These are phyloP conservation scores for Thalassiosira livingstoniorum DNA, from an alignment of 352 stramenopile genomes.

Conservation along the genomic window DNA sequence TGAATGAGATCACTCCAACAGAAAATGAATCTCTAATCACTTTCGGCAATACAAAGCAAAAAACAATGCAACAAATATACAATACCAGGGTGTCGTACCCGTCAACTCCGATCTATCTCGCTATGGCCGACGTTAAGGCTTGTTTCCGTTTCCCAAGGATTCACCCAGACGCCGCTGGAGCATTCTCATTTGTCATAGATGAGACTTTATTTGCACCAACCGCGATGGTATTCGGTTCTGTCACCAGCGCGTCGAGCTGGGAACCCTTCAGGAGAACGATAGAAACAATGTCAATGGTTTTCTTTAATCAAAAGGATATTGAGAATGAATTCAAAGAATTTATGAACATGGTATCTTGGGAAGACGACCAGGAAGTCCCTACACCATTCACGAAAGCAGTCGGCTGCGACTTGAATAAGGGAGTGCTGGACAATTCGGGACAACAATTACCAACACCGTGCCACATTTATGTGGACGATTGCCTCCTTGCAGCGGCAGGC, in stretches of 20 bases:
- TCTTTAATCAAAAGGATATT: conserved; percentile 7
- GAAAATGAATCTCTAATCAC: conserved; percentile 28
- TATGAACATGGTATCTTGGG: conserved; percentile 39
- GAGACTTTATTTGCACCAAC: conserved; percentile 15
- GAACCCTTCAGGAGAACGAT: conserved; percentile 42
- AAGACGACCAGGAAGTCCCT: not conserved
- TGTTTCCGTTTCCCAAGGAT: conserved; percentile 43
- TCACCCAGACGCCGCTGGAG: conserved; percentile 20
- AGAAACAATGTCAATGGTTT: conserved; percentile 5
- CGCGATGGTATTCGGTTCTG: conserved; percentile 50
- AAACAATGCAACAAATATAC: conserved; percentile 10
- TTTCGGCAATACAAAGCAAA: conserved; percentile 24
- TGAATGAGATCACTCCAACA: conserved; percentile 27
- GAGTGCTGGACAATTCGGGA: not conserved
- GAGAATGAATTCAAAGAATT: conserved; percentile 19
- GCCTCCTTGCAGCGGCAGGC: not conserved
- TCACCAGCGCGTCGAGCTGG: conserved; percentile 18
- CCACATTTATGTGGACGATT: conserved; percentile 35
- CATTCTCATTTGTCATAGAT: conserved; percentile 29
- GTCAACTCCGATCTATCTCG: conserved; percentile 1
- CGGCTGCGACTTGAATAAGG: not conserved
- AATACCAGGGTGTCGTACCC: conserved; percentile 33
- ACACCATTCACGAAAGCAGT: not conserved
- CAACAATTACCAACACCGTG: not conserved
- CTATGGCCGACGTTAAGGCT: conserved; percentile 19